Conservation (phyloP, 345 rosid species). For the Bretschneidera sinensis region DNA sequence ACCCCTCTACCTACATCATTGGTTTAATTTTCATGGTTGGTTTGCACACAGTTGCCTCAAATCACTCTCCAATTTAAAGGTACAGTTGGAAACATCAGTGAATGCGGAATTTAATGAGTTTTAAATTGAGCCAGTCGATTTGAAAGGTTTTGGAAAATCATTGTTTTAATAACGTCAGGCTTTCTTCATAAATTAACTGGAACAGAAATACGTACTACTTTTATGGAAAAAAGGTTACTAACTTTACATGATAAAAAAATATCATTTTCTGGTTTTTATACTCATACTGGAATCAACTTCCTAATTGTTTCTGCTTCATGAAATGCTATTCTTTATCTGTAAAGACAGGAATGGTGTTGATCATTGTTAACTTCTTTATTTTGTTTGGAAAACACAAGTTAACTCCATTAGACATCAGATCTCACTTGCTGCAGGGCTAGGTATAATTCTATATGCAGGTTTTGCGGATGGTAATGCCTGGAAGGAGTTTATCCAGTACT, state of each 20-base stretch:
- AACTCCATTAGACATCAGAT: constrained; percentile 42
- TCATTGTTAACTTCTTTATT: not conserved
- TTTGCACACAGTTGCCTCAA: too few relatives aligned
- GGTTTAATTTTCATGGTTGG: too few relatives aligned
- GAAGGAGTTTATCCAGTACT: constrained; percentile 70
- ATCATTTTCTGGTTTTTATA: too few relatives aligned
- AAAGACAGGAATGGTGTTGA: not conserved
- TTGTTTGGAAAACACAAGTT: constrained; percentile 7
- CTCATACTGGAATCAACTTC: not conserved
- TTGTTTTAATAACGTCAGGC: too few relatives aligned
- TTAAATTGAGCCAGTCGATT: too few relatives aligned
- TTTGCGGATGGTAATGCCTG: constrained; percentile 46
- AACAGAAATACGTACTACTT: too few relatives aligned
- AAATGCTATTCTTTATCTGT: not conserved
- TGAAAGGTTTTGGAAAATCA: too few relatives aligned
- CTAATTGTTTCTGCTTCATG: not conserved
- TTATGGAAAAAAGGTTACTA: too few relatives aligned
- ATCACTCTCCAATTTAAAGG: not conserved
- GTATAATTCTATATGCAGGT: constrained; percentile 47
- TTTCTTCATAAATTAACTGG: too few relatives aligned
- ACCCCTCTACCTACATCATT: too few relatives aligned
- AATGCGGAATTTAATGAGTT: not conserved
- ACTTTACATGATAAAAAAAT: too few relatives aligned
- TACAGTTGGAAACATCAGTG: not conserved
- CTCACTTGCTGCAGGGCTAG: constrained; percentile 58